phyloP scores from a whole-genome alignment of 78 protist genomes.

The Dictyostelium intermedium region DNA sequence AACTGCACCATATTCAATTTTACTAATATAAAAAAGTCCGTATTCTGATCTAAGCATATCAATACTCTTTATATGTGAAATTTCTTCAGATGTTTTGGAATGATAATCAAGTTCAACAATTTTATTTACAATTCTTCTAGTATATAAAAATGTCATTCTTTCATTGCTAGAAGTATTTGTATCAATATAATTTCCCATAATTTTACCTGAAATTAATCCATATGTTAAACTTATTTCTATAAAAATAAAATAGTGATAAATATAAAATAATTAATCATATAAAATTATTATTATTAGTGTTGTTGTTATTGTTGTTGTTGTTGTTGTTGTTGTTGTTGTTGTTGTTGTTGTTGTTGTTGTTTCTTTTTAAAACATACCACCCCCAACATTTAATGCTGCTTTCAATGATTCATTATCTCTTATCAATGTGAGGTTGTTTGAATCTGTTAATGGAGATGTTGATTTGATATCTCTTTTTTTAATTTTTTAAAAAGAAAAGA shows the following conservation, averaged over 20 bases:
- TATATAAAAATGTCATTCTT: not conserved
- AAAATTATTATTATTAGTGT: too few relatives aligned
- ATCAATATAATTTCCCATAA: not conserved
- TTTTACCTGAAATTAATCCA: conserved; percentile 4
- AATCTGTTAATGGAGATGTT: not conserved
- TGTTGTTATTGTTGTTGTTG: too few relatives aligned
- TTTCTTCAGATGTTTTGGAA: not conserved
- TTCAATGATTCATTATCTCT: not conserved
- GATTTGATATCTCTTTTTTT: not conserved
- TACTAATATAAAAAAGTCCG: not conserved
- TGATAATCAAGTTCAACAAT: not conserved
- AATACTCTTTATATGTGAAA: not conserved
- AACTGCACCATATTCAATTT: conserved; percentile 16
- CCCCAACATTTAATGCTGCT: not conserved
- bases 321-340: too few relatives aligned
- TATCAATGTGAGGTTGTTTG: not conserved
- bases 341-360: too few relatives aligned
- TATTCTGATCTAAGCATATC: not conserved
- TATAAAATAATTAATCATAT: too few relatives aligned
- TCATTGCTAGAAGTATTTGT: not conserved
- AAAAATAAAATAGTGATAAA: not conserved
- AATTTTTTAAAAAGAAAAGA: too few relatives aligned
- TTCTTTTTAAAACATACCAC: not conserved
- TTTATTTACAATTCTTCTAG: not conserved
- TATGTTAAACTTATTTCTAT: not conserved